Percentiles rank a stretch among this genome's conserved stretches.
Evolutionary conservation across 306 rosid genomes (phyloP).

Genomic region (Datisca glomerata): DNA sequence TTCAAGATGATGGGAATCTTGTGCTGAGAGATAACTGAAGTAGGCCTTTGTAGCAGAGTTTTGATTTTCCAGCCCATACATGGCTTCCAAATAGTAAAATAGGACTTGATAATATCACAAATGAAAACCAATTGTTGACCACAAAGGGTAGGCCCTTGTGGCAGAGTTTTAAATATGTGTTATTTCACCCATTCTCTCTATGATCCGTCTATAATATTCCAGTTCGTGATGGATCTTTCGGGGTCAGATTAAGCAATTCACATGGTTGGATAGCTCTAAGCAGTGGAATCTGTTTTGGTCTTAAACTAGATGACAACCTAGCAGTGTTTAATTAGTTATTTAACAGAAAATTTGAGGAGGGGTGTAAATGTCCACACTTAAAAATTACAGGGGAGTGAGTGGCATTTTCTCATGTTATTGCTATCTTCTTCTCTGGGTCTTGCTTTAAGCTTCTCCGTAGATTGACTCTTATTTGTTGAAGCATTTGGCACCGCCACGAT

Average conservation of each 20-base stretch:
- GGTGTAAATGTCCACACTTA: no score
- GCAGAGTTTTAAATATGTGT: no score
- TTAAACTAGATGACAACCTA: constrained; percentile 18
- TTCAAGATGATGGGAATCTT: constrained; percentile 20
- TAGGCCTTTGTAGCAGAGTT: constrained; percentile 27
- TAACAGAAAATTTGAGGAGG: no score
- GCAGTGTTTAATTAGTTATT: no score
- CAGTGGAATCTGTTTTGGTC: constrained; percentile 23
- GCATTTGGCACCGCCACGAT: no score
- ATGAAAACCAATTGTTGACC: constrained; percentile 2
- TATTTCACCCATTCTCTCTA: constrained; percentile 13
- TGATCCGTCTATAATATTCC: neutral
- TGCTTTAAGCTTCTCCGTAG: no score
- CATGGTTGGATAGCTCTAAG: constrained; percentile 2
- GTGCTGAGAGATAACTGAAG: constrained; percentile 10
- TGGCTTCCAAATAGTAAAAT: constrained; percentile 22
- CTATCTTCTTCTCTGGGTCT: no score
- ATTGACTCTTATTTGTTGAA: no score
- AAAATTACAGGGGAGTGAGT: no score
- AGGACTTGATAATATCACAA: constrained; percentile 16
- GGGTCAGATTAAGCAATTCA: constrained; percentile 19
- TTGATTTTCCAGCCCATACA: constrained; percentile 27
- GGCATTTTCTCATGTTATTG: no score
- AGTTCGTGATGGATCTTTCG: constrained; percentile 15
- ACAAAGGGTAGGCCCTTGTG: constrained; percentile 1